A percentile compares a stretch with the other conserved stretches of the same genome.
Evolutionary conservation across 2,329 filamentous ascomycete species (phyloP).

Genomic region (Daldinia sp.): DNA sequence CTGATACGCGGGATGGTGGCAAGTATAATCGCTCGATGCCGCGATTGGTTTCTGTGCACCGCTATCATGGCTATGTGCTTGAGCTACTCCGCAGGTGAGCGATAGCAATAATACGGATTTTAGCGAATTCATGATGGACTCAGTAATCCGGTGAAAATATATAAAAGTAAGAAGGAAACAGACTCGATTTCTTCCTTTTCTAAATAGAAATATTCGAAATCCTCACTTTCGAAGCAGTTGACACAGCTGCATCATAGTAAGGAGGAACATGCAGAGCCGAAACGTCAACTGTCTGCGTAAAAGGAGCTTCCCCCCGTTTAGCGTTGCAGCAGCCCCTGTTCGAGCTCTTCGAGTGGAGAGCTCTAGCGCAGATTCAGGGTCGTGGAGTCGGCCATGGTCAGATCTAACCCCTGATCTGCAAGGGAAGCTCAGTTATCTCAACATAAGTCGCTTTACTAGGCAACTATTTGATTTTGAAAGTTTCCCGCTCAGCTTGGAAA

Average conservation of each 20-base stretch:
- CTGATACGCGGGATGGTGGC: constrained; percentile 47
- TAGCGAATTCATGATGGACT: constrained; percentile 32
- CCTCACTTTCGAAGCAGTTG: neutral
- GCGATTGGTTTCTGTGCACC: constrained; percentile 39
- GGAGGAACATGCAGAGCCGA: constrained; percentile 37
- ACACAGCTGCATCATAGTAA: constrained; percentile 10
- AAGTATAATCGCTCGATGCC: constrained; percentile 33
- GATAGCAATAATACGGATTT: constrained; percentile 34
- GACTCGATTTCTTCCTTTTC: neutral
- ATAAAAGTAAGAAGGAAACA: constrained; percentile 4
- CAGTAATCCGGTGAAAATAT: neutral
- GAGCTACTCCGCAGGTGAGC: constrained; percentile 29
- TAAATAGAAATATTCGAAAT: neutral
- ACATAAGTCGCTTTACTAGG: constrained; percentile 1
- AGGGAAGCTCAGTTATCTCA: constrained; percentile 31
- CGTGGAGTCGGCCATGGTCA: constrained; percentile 34
- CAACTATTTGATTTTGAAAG: constrained; percentile 38
- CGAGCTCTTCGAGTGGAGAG: constrained; percentile 26
- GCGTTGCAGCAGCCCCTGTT: constrained; percentile 22
- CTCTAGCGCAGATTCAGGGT: constrained; percentile 33
- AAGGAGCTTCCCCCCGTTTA: constrained; percentile 30
- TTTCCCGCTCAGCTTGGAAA: constrained; percentile 13
- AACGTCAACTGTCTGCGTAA: constrained; percentile 39
- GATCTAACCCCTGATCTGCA: constrained; percentile 42
- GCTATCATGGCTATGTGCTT: constrained; percentile 35